Conservation (phyloP, 208 protist genomes). For the Porcisia deanei region DNA sequence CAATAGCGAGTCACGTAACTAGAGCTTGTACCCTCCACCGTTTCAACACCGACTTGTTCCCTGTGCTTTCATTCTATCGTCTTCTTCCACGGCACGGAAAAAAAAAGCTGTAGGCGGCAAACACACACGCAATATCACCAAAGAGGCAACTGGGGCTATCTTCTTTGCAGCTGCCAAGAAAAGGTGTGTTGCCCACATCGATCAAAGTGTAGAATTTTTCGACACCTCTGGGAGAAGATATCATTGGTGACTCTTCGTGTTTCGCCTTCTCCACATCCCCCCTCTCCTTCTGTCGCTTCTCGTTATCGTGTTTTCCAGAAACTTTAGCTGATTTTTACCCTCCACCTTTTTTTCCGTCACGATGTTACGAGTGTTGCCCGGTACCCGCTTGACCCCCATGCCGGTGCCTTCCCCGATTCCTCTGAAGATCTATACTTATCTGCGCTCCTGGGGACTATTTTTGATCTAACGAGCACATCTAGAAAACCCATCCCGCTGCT, state of each 20-base stretch:
- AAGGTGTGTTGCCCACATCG: not conserved
- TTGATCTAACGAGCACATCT: not conserved
- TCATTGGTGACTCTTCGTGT: conserved; percentile 2
- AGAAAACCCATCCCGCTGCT: not conserved
- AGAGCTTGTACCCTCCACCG: conserved; percentile 8
- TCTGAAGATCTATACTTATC: conserved; percentile 11
- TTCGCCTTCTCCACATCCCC: not conserved
- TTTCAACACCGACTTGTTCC: not conserved
- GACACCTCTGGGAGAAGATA: conserved; percentile 12
- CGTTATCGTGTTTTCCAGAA: conserved; percentile 10
- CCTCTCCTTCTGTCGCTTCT: not conserved
- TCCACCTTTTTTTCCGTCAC: not conserved
- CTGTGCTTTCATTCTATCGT: conserved; percentile 14
- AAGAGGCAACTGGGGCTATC: not conserved
- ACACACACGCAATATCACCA: not conserved
- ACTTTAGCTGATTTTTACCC: not conserved
- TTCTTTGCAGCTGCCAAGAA: not conserved
- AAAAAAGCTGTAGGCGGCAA: not conserved
- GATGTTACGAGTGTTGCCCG: not conserved
- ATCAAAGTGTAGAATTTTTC: conserved; percentile 9
- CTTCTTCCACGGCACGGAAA: not conserved
- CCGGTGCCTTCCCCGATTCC: not conserved
- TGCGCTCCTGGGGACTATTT: not conserved
- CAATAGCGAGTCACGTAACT: conserved; percentile 36
- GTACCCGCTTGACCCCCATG: not conserved